A percentile compares a stretch with the other conserved stretches of the same genome.
These are phyloP conservation scores for Claviceps monticola DNA, from an alignment of 2,329 filamentous ascomycete genomes.

Conservation along the genomic window DNA sequence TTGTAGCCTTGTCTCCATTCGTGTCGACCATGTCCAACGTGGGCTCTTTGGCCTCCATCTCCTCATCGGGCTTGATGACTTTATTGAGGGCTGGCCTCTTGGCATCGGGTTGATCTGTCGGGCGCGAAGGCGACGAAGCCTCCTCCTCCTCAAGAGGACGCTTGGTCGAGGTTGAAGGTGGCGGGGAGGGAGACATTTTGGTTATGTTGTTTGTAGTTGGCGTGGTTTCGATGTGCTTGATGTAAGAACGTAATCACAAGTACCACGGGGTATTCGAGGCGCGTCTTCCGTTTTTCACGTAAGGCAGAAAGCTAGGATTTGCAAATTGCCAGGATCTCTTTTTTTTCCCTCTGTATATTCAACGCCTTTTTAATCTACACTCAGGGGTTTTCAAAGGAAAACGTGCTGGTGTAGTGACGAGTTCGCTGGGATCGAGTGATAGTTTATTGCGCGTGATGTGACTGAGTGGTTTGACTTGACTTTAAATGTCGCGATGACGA, in stretches of 20 bases:
- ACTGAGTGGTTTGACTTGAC: constrained; percentile 10
- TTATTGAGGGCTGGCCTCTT: constrained; percentile 96
- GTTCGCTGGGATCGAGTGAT: constrained; percentile 26
- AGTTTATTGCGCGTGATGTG: constrained; percentile 26
- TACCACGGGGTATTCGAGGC: constrained; percentile 1
- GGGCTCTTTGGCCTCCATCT: constrained; percentile 28
- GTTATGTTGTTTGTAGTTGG: constrained; percentile 17
- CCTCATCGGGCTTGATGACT: constrained; percentile 56
- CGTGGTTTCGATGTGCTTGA: constrained; percentile 15
- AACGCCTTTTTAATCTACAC: constrained; percentile 45
- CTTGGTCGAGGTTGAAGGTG: constrained; percentile 59
- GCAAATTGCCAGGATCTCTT: constrained; percentile 16
- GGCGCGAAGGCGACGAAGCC: constrained; percentile 83
- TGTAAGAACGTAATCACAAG: constrained; percentile 8
- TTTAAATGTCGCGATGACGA: constrained; percentile 18
- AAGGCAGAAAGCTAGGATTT: neutral
- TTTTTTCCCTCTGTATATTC: constrained; percentile 14
- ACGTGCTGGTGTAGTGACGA: constrained; percentile 70
- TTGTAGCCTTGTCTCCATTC: constrained; percentile 35
- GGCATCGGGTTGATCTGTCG: constrained; percentile 87
- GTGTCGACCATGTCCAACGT: constrained; percentile 28
- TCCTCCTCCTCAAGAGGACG: constrained; percentile 97
- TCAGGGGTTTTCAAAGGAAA: constrained; percentile 75
- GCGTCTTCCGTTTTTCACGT: constrained; percentile 1
- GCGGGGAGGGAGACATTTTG: constrained; percentile 58